Conservation (phyloP, 192 early-diverging fungal species). For the Gigaspora rosea region DNA sequence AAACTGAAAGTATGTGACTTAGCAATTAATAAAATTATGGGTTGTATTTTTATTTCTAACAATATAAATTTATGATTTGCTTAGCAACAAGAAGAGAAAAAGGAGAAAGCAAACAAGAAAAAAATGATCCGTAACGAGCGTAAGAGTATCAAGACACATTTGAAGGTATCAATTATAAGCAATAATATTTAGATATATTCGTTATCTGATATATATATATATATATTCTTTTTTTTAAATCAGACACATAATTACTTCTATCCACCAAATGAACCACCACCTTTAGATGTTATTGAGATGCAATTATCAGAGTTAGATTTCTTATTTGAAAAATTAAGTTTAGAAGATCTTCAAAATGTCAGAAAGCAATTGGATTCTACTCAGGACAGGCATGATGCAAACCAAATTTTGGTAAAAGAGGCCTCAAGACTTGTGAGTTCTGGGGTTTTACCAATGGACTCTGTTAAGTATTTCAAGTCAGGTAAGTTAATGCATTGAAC, state of each 20-base stretch:
- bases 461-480: constrained; percentile 42
- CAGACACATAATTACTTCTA: constrained; percentile 50
- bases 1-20: constrained; percentile 32
- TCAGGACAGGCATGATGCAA: constrained; percentile 33
- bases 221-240: background rate
- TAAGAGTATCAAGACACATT: constrained; percentile 65
- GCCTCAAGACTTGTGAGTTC: constrained; percentile 38
- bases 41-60: background rate
- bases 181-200: no score
- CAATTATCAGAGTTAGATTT: constrained; percentile 56
- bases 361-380: constrained; percentile 36
- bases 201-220: background rate
- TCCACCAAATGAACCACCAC: constrained; percentile 26
- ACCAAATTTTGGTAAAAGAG: constrained; percentile 36
- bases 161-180: constrained; percentile 39
- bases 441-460: constrained; percentile 34
- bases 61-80: background rate
- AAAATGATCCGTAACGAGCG: constrained; percentile 69
- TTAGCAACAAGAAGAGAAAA: constrained; percentile 48
- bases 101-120: constrained; percentile 54
- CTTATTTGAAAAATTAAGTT: constrained; percentile 53
- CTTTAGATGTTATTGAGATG: constrained; percentile 38
- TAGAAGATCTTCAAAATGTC: constrained; percentile 44
- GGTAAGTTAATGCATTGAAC: constrained; percentile 25
- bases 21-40: background rate